Percentiles rank a stretch among this genome's conserved stretches.
These are phyloP conservation scores for Aureobasidium namibiae DNA, from an alignment of 2,329 filamentous ascomycete genomes.

Conservation along the genomic window DNA sequence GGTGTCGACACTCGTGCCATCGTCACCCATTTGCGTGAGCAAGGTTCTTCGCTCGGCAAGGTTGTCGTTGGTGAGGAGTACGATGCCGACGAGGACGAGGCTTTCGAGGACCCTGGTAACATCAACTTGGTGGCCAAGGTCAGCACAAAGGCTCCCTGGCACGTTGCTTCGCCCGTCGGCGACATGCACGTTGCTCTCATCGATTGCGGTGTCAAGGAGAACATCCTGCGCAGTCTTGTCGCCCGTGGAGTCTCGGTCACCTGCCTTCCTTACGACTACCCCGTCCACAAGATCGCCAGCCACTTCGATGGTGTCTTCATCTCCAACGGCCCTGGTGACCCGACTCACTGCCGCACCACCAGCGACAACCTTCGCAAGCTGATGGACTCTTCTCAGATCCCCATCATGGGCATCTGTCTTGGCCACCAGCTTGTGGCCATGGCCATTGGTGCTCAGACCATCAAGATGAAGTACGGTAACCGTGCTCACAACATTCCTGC, in stretches of 20 bases:
- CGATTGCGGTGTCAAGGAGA: constrained; percentile 99
- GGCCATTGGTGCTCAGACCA: constrained; percentile 77
- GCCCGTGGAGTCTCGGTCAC: constrained; percentile 86
- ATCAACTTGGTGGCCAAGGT: constrained; percentile 96
- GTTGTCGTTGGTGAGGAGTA: constrained; percentile 97
- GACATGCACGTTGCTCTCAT: constrained; percentile 87
- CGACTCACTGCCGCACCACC: constrained; percentile 90
- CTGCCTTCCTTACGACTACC: constrained; percentile 92
- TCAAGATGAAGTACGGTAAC: constrained; percentile 99
- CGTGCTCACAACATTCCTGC: constrained; percentile 97
- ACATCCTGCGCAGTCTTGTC: constrained; percentile 92
- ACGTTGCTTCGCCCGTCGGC: constrained; percentile 76
- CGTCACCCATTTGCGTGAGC: constrained; percentile 90
- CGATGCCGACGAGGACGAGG: constrained; percentile 95
- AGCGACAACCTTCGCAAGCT: constrained; percentile 85
- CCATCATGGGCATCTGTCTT: constrained; percentile 96
- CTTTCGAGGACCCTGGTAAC: constrained; percentile 87
- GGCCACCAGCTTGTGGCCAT: constrained; percentile 93
- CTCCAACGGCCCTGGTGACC: constrained; percentile 96
- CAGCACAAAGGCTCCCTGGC: constrained; percentile 96
- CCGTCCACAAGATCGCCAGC: constrained; percentile 94
- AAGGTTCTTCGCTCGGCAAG: constrained; percentile 88
- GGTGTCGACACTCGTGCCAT: constrained; percentile 96
- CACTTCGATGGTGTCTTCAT: constrained; percentile 99
- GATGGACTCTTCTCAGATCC: constrained; percentile 84